Base-by-base conservation (phyloP, 768 basidiomycete species). In the Collybia mongolica region DNA sequence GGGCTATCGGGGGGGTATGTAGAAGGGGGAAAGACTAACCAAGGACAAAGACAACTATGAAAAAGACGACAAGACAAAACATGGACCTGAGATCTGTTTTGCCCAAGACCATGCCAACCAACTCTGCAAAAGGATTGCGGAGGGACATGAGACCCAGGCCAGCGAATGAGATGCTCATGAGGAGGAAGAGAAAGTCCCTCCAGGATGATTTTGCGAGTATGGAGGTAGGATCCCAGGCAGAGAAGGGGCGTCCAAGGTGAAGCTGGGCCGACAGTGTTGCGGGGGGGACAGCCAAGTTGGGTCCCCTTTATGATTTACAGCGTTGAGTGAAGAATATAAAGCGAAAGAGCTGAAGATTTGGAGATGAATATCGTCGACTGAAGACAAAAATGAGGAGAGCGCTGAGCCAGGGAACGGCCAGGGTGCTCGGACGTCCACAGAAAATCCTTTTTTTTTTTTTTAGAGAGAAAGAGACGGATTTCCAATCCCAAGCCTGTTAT, bases 31-130 rank as follows among this genome's bases (percentile, higher is more conserved):
- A 56, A 43, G 42, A 70, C 82, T 68, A 58, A 90, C 90, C 90
- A 42, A 93, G 76, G 58, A 91, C 76, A 59, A 88, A 75, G 57
- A 83, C 63, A 58, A 90, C 76, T 60, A 85, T 81, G 67, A 79
- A 69, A 60, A 86, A 81, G 58, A 91, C 77, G 63, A 86, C 71
- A 51, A 81, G 75, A 59, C 82, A 84, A 67, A 92, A 76, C 60
- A 88, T 72, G 57, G 86, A 85, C 69, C 81, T 80, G 64, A 88
- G 67, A 64, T 88, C 86, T 48, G 81, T 74, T 62, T 80, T 81
- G 55, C 74, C 74, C 56, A 79, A 66, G 55, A 84, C 65, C 53
- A 76, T 60, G 58, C 72, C 68, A 56, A 79, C 69, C 60, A 80
- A 73, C 54, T 80, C 72, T 56, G 75, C 66, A 58, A 81, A 70